phyloP scores from a whole-genome alignment of 2,329 filamentous ascomycete genomes.

The Colletotrichum tabaci region DNA sequence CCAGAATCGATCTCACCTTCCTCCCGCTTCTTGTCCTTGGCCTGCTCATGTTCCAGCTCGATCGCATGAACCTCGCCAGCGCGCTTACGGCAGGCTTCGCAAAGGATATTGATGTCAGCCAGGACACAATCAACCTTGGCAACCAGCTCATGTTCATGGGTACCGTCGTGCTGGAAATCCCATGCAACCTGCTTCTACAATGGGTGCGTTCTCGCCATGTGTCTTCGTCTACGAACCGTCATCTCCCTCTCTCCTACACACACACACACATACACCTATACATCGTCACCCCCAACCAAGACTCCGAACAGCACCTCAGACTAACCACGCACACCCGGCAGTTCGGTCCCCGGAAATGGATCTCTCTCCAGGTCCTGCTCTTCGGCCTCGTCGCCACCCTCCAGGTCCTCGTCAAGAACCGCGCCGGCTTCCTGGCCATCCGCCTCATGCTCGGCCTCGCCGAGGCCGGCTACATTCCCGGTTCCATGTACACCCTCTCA shows the following conservation, averaged over 20 bases:
- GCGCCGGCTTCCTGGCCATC: conserved; percentile 60
- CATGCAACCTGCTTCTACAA: conserved; percentile 63
- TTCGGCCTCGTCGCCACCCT: conserved; percentile 63
- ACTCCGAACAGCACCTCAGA: background rate
- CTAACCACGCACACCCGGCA: conserved; percentile 40
- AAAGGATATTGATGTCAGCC: conserved; percentile 57
- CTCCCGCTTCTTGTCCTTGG: conserved; percentile 65
- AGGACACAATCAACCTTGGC: conserved; percentile 65
- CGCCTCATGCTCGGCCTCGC: conserved; percentile 62
- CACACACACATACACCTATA: too few species aligned
- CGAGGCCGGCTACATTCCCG: conserved; percentile 68
- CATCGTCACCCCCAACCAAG: too few species aligned
- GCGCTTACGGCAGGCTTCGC: conserved; percentile 65
- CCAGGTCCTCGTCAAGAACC: conserved; percentile 59
- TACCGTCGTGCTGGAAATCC: conserved; percentile 66
- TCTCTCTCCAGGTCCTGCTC: conserved; percentile 62
- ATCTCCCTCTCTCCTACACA: too few species aligned
- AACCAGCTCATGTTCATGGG: conserved; percentile 69
- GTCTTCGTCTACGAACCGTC: background rate
- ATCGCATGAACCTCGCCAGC: conserved; percentile 67
- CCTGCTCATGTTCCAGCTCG: conserved; percentile 66
- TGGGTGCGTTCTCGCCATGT: conserved; percentile 41
- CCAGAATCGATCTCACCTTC: conserved; percentile 62
- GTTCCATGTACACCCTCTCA: conserved; percentile 65
- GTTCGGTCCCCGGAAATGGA: conserved; percentile 64